phyloP scores from a whole-genome alignment of 805 yeast species.

The Nakazawaea wickerhamii region DNA sequence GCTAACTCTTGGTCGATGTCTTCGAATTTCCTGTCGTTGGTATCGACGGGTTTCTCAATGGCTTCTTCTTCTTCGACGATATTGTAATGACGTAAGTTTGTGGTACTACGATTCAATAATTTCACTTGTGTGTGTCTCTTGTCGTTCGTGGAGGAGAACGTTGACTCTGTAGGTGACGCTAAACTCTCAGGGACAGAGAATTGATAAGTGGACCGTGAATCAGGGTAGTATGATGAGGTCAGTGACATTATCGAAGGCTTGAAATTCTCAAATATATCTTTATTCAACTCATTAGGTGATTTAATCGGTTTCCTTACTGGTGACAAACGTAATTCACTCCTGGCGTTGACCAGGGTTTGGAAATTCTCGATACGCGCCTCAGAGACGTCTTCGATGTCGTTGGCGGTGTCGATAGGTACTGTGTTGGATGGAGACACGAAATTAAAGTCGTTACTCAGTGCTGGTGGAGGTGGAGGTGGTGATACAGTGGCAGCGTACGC shows the following conservation, averaged over 20 bases:
- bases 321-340: not conserved
- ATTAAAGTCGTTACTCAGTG: slow-evolving; percentile 2
- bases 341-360: not conserved
- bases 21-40: not conserved
- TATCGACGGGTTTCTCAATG: too few relatives aligned
- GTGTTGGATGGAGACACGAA: slow-evolving; percentile 4
- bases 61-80: not conserved
- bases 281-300: slow-evolving; percentile 12
- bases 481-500: slow-evolving; percentile 4
- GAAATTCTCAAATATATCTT: slow-evolving; percentile 12
- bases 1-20: slow-evolving; percentile 7
- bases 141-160: slow-evolving; percentile 7
- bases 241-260: slow-evolving; percentile 10
- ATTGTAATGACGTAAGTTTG: slow-evolving; percentile 1
- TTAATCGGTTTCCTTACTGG: slow-evolving; percentile 2
- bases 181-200: too few relatives aligned
- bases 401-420: too few relatives aligned
- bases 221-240: slow-evolving; percentile 6
- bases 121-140: slow-evolving; percentile 11
- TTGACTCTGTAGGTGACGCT: slow-evolving; percentile 9
- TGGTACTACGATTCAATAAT: slow-evolving; percentile 7
- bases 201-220: slow-evolving; percentile 6
- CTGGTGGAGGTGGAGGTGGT: slow-evolving; percentile 9
- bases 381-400: slow-evolving; percentile 2
- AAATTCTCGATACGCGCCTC: slow-evolving; percentile 9